Evolutionary conservation across 1,139 yeast genomes (phyloP), one percentile per base, ranked within the genome.

Genomic region (Pichia sp.): DNA sequence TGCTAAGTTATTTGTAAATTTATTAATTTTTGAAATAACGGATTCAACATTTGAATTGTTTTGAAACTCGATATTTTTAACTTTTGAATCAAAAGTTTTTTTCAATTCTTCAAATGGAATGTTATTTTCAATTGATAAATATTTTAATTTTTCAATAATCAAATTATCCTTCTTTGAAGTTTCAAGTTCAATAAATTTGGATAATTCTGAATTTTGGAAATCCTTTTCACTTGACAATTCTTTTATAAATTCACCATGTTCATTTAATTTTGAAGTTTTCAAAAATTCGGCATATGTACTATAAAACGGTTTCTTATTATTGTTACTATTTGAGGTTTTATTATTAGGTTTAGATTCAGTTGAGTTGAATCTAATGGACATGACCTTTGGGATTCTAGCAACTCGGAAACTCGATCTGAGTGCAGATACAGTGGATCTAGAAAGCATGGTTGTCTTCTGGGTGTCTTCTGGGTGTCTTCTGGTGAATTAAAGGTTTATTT

Each of bases 241-340:
- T 29, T 50, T 53, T 36, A 60, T 51, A 39, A 60, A 63, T 22
- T 80, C 73, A 56, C 82, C 72, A 29, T 69, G 61, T 41, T 76
- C 65, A 39, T 84, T 81, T 41, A 74, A 70, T 31, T 77, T 75
- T 9, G 83, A 81, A 14, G 75, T 74, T 1, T 67, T 70, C 27
- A 74, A 71, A 61, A 89, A 71, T 44, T 82, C 84, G 0, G 96
- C 95, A 43, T 52, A 57, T 5, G 53, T 49, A 13, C 52, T 48
- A 19, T 47, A 54, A 22, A 57, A 54, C 18, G 58, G 54, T 36
- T 51, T 45, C 19, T 33, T 34, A 13, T 28, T 18, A 14, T 28
- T 25, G 18, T 33, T 34, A 13, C 22, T 16, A 14, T 28, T 25
- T 13, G 36, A 28, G n/a, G 34, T 19, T 25, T 33, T 5, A 16